These are phyloP conservation scores for Xerophyta viscosa DNA, from an alignment of 106 monocot genomes.

Conservation along the genomic window DNA sequence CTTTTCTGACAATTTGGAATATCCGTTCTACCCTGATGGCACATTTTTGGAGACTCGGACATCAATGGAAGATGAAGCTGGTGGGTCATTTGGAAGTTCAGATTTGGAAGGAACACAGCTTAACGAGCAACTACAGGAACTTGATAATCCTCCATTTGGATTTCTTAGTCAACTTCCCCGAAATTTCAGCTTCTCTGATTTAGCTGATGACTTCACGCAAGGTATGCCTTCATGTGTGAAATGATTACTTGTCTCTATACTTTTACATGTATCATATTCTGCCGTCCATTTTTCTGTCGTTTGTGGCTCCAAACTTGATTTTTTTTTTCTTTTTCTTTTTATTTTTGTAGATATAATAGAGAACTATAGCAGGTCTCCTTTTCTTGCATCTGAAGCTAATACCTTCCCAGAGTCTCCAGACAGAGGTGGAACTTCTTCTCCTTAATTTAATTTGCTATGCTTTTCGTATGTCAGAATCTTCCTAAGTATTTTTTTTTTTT, in stretches of 20 bases:
- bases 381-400: constrained; percentile 54
- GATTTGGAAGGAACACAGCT: constrained; percentile 51
- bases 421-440: constrained; percentile 21
- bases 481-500: no score
- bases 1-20: constrained; percentile 56
- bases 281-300: neutral
- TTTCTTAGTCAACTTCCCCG: constrained; percentile 83
- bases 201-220: constrained; percentile 71
- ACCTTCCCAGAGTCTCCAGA: constrained; percentile 45
- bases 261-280: neutral
- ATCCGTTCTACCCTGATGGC: constrained; percentile 36
- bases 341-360: constrained; percentile 57
- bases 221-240: constrained; percentile 22
- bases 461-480: neutral
- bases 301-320: neutral
- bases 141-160: constrained; percentile 62
- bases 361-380: constrained; percentile 82
- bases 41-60: constrained; percentile 49
- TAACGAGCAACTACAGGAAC: constrained; percentile 50
- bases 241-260: neutral
- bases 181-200: constrained; percentile 91
- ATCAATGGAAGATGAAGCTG: constrained; percentile 49
- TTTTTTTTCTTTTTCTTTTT: neutral
- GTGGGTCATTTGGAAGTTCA: constrained; percentile 54
- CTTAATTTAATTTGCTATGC: neutral